These are phyloP conservation scores for Phalaenopsis hybrid DNA, from an alignment of 116 monocot genomes.

Conservation along the genomic window DNA sequence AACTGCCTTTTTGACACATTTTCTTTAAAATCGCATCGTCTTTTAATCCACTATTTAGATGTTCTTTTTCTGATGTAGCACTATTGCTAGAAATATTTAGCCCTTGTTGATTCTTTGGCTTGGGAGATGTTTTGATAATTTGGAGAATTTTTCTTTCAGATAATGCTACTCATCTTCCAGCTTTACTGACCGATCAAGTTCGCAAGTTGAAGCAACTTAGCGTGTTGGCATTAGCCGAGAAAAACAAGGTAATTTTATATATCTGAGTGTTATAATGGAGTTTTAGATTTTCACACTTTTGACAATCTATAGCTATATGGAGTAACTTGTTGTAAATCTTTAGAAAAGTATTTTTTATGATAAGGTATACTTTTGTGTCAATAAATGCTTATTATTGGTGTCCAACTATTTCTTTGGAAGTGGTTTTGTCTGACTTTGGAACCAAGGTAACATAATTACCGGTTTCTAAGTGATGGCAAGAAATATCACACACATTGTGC, in stretches of 20 bases:
- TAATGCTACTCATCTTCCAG: constrained; percentile 52
- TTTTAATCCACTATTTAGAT: neutral
- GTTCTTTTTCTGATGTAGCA: neutral
- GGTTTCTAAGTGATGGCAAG: neutral
- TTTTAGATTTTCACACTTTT: neutral
- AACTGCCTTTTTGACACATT: neutral
- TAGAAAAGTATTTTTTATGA: neutral
- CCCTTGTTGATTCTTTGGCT: neutral
- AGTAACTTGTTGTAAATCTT: neutral
- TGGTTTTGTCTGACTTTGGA: neutral
- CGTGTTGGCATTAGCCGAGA: constrained; percentile 82
- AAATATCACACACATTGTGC: neutral
- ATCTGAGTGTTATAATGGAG: neutral
- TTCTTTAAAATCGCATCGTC: neutral
- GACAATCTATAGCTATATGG: neutral
- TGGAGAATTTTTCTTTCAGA: constrained; percentile 25
- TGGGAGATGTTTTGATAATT: neutral
- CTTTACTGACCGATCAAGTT: constrained; percentile 64
- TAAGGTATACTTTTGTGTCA: neutral
- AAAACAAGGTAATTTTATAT: constrained; percentile 51
- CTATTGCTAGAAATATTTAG: neutral
- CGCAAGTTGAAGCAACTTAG: constrained; percentile 91
- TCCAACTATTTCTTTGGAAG: neutral
- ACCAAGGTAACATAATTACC: neutral
- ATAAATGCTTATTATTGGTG: neutral